Base-by-base conservation (phyloP, 2,329 filamentous ascomycete genomes). In the Alternaria novae-zelandiae region DNA sequence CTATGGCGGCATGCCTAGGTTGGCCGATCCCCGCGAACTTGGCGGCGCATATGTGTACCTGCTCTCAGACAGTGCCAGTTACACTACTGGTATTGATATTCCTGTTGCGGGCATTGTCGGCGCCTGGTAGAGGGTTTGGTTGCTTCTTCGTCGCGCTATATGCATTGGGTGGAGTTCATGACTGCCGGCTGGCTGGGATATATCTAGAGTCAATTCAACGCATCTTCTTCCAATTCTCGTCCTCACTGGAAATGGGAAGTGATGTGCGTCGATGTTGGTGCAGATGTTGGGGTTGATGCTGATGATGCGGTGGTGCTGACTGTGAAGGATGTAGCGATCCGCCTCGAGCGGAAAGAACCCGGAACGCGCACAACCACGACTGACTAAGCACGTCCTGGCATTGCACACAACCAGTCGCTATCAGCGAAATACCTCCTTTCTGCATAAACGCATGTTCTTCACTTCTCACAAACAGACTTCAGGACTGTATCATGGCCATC, bases 1-100 rank as follows among this genome's bases (percentile, higher is more conserved):
- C 69, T 86, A 86, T 67, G 84, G 85, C 9, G 85, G 84, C 1
- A 85, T 87, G 77, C 83, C 84, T 4, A 76, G 85, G 17, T 67
- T 87, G 55, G 85, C 84, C 0, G 80, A 86, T 67, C 82, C 84
- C 5, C 82, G 84, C 70, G 85, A 86, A 72, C 72, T 85, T 9
- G 83, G 83, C 15, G 83, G 83, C 46, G 83, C 83, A 0, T 85
- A 84, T 67, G 82, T 84, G 17, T 85, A 85, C 65, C 71, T 85
- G 45, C 65, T 85, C 26, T 83, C 81, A 32, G 83, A 85, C 51
- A 75, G 78, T 47, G 82, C 83, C 11, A 83, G 81, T 59, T 85
- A 84, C 64, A 85, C 83, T 0, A 84, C 83, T 2, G 82, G 81
- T 6, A 84, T 84, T 59, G 83, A 85, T 73, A 83, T 85, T 54